A percentile compares a stretch with the other conserved stretches of the same genome.
These are phyloP conservation scores for Amylocarpus encephaloides DNA, from an alignment of 2,329 filamentous ascomycete genomes.

Conservation along the genomic window DNA sequence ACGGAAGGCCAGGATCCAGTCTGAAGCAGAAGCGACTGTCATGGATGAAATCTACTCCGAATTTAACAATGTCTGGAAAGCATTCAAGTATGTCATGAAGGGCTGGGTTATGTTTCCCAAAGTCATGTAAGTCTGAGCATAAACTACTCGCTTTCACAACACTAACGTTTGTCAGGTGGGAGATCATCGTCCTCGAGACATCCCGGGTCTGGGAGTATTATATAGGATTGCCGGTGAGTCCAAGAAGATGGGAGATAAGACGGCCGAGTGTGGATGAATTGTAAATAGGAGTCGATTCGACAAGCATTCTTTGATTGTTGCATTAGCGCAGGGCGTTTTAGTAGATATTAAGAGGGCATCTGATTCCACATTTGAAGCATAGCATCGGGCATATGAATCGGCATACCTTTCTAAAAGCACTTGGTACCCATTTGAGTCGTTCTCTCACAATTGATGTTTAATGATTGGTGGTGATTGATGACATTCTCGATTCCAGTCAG, in stretches of 20 bases:
- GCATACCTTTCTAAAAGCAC: too few species aligned
- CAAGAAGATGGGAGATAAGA: slow-evolving; percentile 44
- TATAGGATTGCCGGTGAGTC: slow-evolving; percentile 53
- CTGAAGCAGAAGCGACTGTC: slow-evolving; percentile 37
- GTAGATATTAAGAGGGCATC: background rate
- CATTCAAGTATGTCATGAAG: slow-evolving; percentile 58
- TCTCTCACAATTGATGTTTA: too few species aligned
- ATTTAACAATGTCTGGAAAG: slow-evolving; percentile 53
- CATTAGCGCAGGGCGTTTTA: slow-evolving; percentile 3
- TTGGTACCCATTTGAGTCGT: too few species aligned
- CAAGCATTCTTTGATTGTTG: background rate
- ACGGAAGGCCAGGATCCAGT: slow-evolving; percentile 23
- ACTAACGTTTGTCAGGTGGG: slow-evolving; percentile 35
- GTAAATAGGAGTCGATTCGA: slow-evolving; percentile 14
- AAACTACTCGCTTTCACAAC: background rate
- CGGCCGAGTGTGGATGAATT: slow-evolving; percentile 36
- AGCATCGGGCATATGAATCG: too few species aligned
- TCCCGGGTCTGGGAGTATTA: slow-evolving; percentile 54
- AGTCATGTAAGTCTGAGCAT: slow-evolving; percentile 54
- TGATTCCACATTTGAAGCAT: too few species aligned
- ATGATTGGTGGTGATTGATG: too few species aligned
- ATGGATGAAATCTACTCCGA: slow-evolving; percentile 59
- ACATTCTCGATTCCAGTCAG: too few species aligned
- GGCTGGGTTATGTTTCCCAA: slow-evolving; percentile 66
- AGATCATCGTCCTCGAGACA: slow-evolving; percentile 48